Evolutionary conservation across 176 grass and related monocot genomes (phyloP), one percentile per base, ranked within the genome.

Genomic region (Cenchrus americanus): DNA sequence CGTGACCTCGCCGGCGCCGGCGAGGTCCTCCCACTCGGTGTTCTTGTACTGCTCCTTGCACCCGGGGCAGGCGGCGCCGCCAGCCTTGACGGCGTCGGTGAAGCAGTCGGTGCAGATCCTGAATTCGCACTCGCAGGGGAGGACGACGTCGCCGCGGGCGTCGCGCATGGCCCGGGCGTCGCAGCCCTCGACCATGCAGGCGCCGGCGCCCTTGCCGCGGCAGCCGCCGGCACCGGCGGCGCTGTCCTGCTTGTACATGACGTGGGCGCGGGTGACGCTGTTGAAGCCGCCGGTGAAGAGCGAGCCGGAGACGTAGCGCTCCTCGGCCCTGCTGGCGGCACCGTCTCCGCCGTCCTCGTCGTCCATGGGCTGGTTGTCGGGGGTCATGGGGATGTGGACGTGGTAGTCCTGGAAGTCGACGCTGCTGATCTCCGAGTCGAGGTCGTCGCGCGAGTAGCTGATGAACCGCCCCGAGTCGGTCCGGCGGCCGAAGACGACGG

Each of bases 271-370:
- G 62, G 93, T 99, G 42, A 88, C 96, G 66, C 73, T 92, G 76
- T 99, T 99, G 88, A 99, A 99, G 54, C 96, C 96, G 22, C 96
- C 96, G 41, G 96, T 96, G 87, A 99, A 99, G 87, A 99, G 85
- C 0, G 96, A 99, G 81, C 84, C 89, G 42, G 91, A 93, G 47
- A 92, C 91, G 80, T 94, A 93, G 52, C 90, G 85, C 69, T 94
- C 89, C 32, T 94, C 89, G 23, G 77, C 89, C 77, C 79, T 81
- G 80, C 43, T 18, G 68, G 49, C 26, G 68, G 47, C 53, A 24
- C 11, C 60, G 49, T 50, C 75, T 37, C 69, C 85, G 84, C 75
- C 84, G 17, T 52, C 81, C 21, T 80, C 77, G 10, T 92, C 90
- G 65, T 99, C 96, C 92, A 93, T 95, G 32, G 87, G 87, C 82